phyloP scores from a whole-genome alignment of 192 early-diverging fungal genomes.

The Coemansia sp. region DNA sequence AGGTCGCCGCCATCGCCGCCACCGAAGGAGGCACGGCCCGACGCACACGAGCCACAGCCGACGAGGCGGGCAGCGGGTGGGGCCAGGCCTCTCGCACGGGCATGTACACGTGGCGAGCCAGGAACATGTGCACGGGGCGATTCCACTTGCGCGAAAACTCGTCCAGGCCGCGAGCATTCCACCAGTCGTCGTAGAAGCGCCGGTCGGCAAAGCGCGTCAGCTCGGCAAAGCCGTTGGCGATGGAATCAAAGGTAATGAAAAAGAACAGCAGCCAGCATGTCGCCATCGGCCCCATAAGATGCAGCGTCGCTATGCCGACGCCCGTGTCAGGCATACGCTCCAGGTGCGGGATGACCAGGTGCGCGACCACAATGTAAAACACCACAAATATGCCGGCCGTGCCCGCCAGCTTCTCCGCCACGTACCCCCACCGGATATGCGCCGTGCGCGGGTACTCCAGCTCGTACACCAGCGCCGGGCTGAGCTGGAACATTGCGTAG shows the following conservation, averaged over 20 bases:
- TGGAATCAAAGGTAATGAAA: slow-evolving; percentile 96
- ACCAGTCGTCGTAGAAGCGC: slow-evolving; percentile 99
- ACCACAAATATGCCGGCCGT: slow-evolving; percentile 79
- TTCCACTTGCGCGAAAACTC: slow-evolving; percentile 98
- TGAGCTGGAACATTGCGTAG: slow-evolving; percentile 84
- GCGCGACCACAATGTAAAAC: slow-evolving; percentile 84
- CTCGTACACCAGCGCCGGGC: slow-evolving; percentile 93
- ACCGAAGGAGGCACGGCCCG: slow-evolving; percentile 33
- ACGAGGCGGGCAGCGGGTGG: background rate
- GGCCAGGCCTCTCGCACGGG: slow-evolving; percentile 68
- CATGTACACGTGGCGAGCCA: slow-evolving; percentile 89
- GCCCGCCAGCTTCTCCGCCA: slow-evolving; percentile 83
- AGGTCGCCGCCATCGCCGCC: slow-evolving; percentile 54
- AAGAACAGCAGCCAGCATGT: slow-evolving; percentile 90
- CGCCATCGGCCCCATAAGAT: slow-evolving; percentile 89
- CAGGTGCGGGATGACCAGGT: slow-evolving; percentile 85
- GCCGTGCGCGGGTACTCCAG: slow-evolving; percentile 88
- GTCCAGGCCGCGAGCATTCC: slow-evolving; percentile 87
- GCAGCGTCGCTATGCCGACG: slow-evolving; percentile 61
- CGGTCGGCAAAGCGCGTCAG: slow-evolving; percentile 93
- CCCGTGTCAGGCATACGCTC: slow-evolving; percentile 63
- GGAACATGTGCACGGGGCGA: slow-evolving; percentile 92
- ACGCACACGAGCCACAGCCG: slow-evolving; percentile 1
- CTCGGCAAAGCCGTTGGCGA: slow-evolving; percentile 96
- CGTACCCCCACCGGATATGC: slow-evolving; percentile 81